A percentile compares a stretch with the other conserved stretches of the same genome.
phyloP scores from a whole-genome alignment of 495 filamentous ascomycete species.

The Lophiotrema nucula region DNA sequence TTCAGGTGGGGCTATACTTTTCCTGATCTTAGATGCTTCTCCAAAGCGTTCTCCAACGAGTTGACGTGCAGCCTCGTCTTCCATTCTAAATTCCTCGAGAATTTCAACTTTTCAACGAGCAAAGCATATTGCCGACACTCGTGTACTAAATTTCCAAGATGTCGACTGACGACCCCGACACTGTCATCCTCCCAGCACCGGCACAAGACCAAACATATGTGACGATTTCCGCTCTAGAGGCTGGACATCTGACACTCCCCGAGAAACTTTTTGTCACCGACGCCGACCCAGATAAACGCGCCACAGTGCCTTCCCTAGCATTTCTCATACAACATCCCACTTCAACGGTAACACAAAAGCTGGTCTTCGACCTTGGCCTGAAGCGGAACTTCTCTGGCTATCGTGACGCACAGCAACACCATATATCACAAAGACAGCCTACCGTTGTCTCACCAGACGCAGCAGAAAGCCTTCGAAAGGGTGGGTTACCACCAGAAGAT shows the following conservation, averaged over 20 bases:
- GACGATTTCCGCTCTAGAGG: conserved; percentile 39
- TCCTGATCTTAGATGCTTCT: background rate
- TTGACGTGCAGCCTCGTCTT: background rate
- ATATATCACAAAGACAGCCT: conserved; percentile 45
- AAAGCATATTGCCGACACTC: too few relatives aligned
- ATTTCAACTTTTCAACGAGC: too few relatives aligned
- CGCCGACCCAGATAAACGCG: conserved; percentile 30
- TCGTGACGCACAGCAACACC: conserved; percentile 40
- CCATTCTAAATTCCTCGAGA: too few relatives aligned
- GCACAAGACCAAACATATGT: conserved; percentile 36
- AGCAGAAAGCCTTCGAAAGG: conserved; percentile 39
- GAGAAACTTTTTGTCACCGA: conserved; percentile 40
- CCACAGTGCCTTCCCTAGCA: conserved; percentile 39
- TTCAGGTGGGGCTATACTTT: conserved; percentile 19
- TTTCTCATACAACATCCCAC: conserved; percentile 41
- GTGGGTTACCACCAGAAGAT: conserved; percentile 35
- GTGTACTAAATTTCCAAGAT: background rate
- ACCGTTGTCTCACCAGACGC: conserved; percentile 43
- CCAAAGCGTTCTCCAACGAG: conserved; percentile 19
- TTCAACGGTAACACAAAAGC: conserved; percentile 16
- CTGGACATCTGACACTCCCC: conserved; percentile 40
- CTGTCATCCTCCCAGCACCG: conserved; percentile 31
- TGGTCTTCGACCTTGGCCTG: conserved; percentile 55
- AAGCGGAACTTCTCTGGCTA: conserved; percentile 45
- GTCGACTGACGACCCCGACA: conserved; percentile 6